Evolutionary conservation across 1,284 basidiomycete species (phyloP).

Genomic region (Malassezia yamatoensis): DNA sequence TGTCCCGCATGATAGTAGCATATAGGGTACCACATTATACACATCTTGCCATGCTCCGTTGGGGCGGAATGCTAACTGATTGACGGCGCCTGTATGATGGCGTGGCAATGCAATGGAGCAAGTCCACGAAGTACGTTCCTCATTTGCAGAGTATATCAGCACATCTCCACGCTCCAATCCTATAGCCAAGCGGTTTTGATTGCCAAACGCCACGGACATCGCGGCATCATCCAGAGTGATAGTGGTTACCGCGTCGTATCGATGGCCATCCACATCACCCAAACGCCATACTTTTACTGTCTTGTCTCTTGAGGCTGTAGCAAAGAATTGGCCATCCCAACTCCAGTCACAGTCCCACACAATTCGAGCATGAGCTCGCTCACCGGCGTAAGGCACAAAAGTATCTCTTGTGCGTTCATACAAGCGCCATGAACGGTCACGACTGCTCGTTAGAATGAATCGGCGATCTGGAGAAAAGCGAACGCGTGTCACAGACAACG

Average conservation of each 20-base stretch:
- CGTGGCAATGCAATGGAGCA: conserved; percentile 15
- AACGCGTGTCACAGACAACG: conserved; percentile 78
- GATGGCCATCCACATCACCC: conserved; percentile 11
- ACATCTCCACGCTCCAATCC: conserved; percentile 92
- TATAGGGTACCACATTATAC: conserved; percentile 17
- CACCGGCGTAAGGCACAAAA: conserved; percentile 28
- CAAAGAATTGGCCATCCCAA: conserved; percentile 59
- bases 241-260: conserved; percentile 19
- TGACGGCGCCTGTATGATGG: conserved; percentile 35
- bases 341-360: conserved; percentile 91
- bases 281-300: conserved; percentile 54
- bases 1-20: conserved; percentile 28
- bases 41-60: conserved; percentile 21
- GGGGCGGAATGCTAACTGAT: conserved; percentile 32
- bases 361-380: conserved; percentile 81
- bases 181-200: conserved; percentile 58
- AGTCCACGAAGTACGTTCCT: conserved; percentile 12
- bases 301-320: conserved; percentile 88
- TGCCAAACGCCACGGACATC: conserved; percentile 25
- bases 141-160: conserved; percentile 54
- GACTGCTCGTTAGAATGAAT: conserved; percentile 69
- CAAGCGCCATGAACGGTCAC: conserved; percentile 87
- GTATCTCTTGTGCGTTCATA: conserved; percentile 52
- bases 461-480: conserved; percentile 75
- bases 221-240: conserved; percentile 25